Evolutionary conservation across 768 basidiomycete genomes (phyloP), one percentile per base, ranked within the genome.

Genomic region (Tricholoma flavovirens): DNA sequence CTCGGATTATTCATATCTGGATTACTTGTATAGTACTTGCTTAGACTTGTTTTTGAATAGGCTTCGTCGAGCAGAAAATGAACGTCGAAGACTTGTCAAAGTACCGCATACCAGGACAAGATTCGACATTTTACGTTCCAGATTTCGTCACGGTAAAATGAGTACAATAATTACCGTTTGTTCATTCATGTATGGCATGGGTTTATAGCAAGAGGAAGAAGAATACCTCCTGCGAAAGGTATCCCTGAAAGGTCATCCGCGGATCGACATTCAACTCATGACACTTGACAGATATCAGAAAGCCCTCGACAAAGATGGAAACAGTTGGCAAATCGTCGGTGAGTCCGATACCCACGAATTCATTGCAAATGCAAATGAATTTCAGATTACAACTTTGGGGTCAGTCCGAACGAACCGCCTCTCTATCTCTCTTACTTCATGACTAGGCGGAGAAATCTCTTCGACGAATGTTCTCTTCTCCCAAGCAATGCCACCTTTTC

Each of bases 261-360:
- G 55, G 33, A 51, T 48, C 26, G 36, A 48, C 57, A 33, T 54
- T 51, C 30, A 51, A 51, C 46, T 32, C 42, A 53, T 51, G 53
- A 45, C 35, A 30, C 32, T 54, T 26, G 24, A 26, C 57, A 95
- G 93, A 90, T 95, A 58, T 65, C 71, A 38, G 89, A 89, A 61
- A 81, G 85, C 2, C 87, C 92, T n/a, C 83, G 82, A 62, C 84
- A 82, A 24, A 88, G 82, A 66, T 95, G 93, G 93, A 93, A 86
- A 67, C 80, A 77, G 11, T 74, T 91, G 10, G 74, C 79, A 4
- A 88, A 88, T 60, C 78, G 90, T 56, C 78, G 91, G 83, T 84
- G 65, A 61, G 82, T 72, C 26, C 21, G 45, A 46, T 57, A 36
- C 29, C n/a, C 24, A 53, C 19, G 21, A 51, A 14, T 38, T 57